A percentile compares a stretch with the other conserved stretches of the same genome.
These are phyloP conservation scores for Salvia hispanica DNA, from an alignment of 257 asterid genomes.

Conservation along the genomic window DNA sequence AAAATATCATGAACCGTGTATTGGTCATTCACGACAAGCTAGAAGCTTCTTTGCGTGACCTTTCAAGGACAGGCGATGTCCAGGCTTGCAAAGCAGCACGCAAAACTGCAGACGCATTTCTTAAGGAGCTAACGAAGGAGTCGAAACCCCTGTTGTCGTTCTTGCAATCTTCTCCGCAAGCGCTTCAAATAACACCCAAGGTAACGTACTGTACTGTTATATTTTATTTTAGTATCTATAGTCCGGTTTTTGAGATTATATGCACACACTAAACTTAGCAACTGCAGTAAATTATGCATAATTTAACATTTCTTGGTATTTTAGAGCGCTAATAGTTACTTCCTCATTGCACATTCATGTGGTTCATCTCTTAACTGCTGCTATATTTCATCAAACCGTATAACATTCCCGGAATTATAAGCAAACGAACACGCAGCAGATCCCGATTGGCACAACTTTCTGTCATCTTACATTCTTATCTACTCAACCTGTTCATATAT, in stretches of 20 bases:
- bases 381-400: background rate
- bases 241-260: too few species aligned
- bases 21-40: conserved; percentile 72
- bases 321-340: too few species aligned
- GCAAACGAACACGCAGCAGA: background rate
- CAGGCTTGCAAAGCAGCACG: conserved; percentile 93
- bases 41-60: conserved; percentile 87
- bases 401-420: background rate
- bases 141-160: conserved; percentile 63
- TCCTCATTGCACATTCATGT: too few species aligned
- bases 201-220: conserved; percentile 39
- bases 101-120: conserved; percentile 70
- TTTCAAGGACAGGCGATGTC: conserved; percentile 88
- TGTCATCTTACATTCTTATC: background rate
- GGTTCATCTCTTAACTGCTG: too few species aligned
- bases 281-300: background rate
- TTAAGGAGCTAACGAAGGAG: conserved; percentile 81
- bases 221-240: too few species aligned
- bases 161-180: conserved; percentile 80
- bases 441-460: background rate
- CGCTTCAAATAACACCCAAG: conserved; percentile 70
- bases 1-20: conserved; percentile 54
- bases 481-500: conserved; percentile 10
- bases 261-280: background rate
- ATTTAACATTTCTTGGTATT: too few species aligned